A percentile compares a stretch with the other conserved stretches of the same genome.
phyloP scores from a whole-genome alignment of 352 stramenopile genomes.

The Phytopythium delawarense region DNA sequence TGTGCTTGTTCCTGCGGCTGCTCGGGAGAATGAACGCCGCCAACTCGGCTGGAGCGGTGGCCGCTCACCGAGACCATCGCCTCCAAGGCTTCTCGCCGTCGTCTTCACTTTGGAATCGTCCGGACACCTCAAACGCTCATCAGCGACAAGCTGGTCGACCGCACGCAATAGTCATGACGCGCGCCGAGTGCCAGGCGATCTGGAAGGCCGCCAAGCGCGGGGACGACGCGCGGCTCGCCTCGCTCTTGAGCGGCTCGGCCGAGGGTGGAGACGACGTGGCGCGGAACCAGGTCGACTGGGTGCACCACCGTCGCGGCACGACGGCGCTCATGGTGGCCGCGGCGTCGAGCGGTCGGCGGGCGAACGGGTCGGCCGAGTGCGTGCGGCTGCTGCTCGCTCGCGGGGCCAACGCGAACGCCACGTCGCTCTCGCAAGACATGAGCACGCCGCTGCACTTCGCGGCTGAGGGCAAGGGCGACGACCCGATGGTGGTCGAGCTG shows the following conservation, averaged over 20 bases:
- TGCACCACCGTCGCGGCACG: conserved; percentile 35
- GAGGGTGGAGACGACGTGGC: conserved; percentile 14
- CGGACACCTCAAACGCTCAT: background rate
- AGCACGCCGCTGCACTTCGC: conserved; percentile 71
- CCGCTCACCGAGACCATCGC: background rate
- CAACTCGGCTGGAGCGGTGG: background rate
- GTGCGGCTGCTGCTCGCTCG: conserved; percentile 32
- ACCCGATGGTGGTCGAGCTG: conserved; percentile 38
- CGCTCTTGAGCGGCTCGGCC: conserved; percentile 16
- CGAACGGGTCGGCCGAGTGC: conserved; percentile 23
- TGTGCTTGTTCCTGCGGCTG: background rate
- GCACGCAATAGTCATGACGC: conserved; percentile 13
- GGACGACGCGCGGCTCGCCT: conserved; percentile 18
- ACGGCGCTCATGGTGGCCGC: conserved; percentile 64
- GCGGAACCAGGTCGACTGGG: conserved; percentile 30
- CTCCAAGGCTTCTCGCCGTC: background rate
- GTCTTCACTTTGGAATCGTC: background rate
- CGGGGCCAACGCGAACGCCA: conserved; percentile 44
- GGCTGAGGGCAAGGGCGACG: conserved; percentile 34
- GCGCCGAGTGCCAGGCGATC: conserved; percentile 23
- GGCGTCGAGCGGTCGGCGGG: conserved; percentile 8
- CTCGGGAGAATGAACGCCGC: background rate
- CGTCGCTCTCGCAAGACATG: conserved; percentile 32
- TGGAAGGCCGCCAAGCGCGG: conserved; percentile 29
- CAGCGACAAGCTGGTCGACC: background rate